Evolutionary conservation across 768 basidiomycete genomes (phyloP), one percentile per base, ranked within the genome.

Genomic region (Russula olivacea): DNA sequence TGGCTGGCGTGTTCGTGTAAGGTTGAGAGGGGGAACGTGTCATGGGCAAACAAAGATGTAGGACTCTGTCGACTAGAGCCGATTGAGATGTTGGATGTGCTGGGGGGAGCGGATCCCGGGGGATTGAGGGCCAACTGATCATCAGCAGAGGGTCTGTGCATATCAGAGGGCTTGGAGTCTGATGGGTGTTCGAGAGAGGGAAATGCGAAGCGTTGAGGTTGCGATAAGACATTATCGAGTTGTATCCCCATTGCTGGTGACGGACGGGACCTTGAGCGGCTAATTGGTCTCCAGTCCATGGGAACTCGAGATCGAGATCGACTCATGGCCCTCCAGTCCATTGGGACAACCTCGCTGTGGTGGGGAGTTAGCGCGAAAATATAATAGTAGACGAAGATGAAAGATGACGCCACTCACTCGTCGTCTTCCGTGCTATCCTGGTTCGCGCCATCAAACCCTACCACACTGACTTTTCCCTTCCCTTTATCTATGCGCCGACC

Each of bases 321-420:
- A 74, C 92, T 94, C 72, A 93, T 85, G 36, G 90, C 86, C 54
- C 93, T 81, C 94, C 93, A 97, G 71, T 96, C 94, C 93, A 97
- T 97, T 30, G 85, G 76, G 50, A 82, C 81, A 55, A 80, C 79
- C 58, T 78, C 77, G 63, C 86, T 86, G 62, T 68, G 68, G 71
- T 66, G 61, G 68, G 66, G 61, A 54, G 64, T 66, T 66, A 69
- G 63, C 68, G 64, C 67, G 67, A 61, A 32, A 59, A 30, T 48
- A 68, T 66, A 53, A 68, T 10, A 49, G 57, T 52, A 61, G 62
- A 48, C 60, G 64, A 71, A 68, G 55, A 48, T 66, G 71, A 68
- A 71, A 68, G 55, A 48, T 66, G 71, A 68, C 68, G 66, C 62
- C 62, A 85, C 85, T 75, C 72, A 91, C 89, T 89, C 89, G 67